Evolutionary conservation across 305 asterid species (phyloP).

Genomic region (Fraxinus paxiana): DNA sequence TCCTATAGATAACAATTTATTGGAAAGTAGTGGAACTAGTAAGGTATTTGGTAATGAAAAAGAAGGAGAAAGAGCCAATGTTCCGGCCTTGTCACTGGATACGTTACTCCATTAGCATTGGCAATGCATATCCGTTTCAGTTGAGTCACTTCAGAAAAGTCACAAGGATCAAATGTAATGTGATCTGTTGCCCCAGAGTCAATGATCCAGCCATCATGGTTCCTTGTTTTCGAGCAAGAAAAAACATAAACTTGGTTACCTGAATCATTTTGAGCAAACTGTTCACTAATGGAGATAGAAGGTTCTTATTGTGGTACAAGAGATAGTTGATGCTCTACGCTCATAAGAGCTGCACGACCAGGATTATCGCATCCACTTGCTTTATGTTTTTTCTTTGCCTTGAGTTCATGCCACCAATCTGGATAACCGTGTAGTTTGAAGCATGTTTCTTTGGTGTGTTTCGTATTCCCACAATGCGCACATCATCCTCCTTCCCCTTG

Average conservation of each 20-base stretch:
- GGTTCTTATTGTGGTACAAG: background rate
- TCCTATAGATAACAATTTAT: background rate
- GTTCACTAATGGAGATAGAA: background rate
- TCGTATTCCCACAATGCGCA: slow-evolving; percentile 2
- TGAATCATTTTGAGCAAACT: background rate
- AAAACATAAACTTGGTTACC: background rate
- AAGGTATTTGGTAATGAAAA: background rate
- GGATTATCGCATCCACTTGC: background rate
- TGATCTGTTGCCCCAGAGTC: background rate
- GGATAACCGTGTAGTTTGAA: background rate
- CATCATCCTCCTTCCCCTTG: background rate
- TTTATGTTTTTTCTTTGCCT: background rate
- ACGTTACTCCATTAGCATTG: background rate
- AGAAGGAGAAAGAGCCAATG: background rate
- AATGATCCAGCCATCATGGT: background rate
- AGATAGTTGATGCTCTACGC: background rate
- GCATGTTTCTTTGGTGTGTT: background rate
- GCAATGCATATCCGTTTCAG: background rate
- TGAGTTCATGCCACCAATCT: slow-evolving; percentile 19
- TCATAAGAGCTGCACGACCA: background rate
- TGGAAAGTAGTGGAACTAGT: background rate
- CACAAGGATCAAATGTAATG: background rate
- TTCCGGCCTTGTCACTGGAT: background rate
- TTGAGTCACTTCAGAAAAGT: background rate
- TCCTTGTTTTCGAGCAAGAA: background rate